Evolutionary conservation across 1,139 yeast species (phyloP).

Genomic region (Candida sojae): DNA sequence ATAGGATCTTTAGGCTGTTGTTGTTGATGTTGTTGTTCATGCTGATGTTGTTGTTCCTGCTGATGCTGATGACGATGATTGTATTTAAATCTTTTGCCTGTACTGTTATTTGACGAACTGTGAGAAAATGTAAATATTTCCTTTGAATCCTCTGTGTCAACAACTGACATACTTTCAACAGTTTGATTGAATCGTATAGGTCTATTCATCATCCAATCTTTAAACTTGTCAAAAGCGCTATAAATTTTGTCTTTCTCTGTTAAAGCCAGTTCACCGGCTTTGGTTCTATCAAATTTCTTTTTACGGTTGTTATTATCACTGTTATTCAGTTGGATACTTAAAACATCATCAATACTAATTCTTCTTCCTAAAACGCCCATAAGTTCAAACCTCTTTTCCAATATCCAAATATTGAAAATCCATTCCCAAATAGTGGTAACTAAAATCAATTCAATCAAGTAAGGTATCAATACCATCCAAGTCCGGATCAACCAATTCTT

Average conservation of each 20-base stretch:
- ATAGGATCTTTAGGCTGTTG: background rate
- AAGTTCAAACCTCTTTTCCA: conserved; percentile 45
- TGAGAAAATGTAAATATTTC: conserved; percentile 7
- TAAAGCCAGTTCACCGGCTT: background rate
- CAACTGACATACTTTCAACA: background rate
- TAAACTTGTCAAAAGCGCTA: background rate
- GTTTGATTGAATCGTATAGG: background rate
- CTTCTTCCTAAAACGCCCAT: conserved; percentile 52
- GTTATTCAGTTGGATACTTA: conserved; percentile 10
- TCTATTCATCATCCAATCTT: conserved; percentile 4
- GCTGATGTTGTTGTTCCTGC: conserved; percentile 3
- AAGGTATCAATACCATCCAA: conserved; percentile 44
- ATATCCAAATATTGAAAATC: conserved; percentile 43
- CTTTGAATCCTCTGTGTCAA: conserved; percentile 10
- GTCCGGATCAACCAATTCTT: conserved; percentile 32
- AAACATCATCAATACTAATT: conserved; percentile 40
- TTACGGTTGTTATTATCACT: background rate
- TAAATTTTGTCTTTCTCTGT: background rate
- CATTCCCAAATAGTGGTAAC: conserved; percentile 54
- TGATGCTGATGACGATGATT: conserved; percentile 2
- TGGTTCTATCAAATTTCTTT: conserved; percentile 5
- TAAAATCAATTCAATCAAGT: conserved; percentile 38
- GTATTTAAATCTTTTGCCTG: background rate
- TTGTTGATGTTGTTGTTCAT: background rate
- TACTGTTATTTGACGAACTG: conserved; percentile 2